Percentiles rank a stretch among this genome's conserved stretches.
These are phyloP conservation scores for Fusarium newnesense DNA, from an alignment of 2,329 filamentous ascomycete genomes.

Conservation along the genomic window DNA sequence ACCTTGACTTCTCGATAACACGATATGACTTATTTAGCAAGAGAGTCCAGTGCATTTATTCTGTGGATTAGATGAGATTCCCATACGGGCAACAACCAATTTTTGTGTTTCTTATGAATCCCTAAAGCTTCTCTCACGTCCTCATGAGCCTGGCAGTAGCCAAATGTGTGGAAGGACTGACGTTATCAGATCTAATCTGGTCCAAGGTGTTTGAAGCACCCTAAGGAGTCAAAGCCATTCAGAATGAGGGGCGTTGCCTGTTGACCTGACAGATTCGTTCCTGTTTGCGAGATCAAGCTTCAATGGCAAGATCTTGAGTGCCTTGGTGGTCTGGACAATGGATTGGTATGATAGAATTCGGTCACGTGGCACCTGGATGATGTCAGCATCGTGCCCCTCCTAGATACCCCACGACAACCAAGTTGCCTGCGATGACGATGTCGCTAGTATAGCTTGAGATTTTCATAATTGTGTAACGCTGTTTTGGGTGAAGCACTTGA, in stretches of 20 bases:
- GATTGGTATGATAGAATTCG: neutral
- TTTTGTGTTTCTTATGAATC: neutral
- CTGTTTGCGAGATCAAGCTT: neutral
- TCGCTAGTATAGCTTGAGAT: conserved; percentile 11
- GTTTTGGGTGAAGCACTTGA: conserved; percentile 34
- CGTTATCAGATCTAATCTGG: neutral
- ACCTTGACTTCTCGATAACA: neutral
- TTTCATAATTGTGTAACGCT: conserved; percentile 20
- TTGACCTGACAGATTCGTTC: neutral
- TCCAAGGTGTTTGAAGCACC: neutral
- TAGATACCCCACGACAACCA: conserved; percentile 17
- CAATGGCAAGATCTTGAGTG: neutral
- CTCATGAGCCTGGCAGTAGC: neutral
- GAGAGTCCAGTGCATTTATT: neutral
- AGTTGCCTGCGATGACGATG: conserved; percentile 21
- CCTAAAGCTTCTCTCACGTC: neutral
- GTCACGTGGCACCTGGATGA: conserved; percentile 28
- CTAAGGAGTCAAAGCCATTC: neutral
- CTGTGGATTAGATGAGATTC: neutral
- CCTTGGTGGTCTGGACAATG: neutral
- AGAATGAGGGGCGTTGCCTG: neutral
- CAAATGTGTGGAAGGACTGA: neutral
- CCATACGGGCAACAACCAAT: neutral
- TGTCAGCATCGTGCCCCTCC: conserved; percentile 36
- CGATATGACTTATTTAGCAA: neutral